phyloP scores from a whole-genome alignment of 805 yeast species.

The Wickerhamomyces strasburgensis region DNA sequence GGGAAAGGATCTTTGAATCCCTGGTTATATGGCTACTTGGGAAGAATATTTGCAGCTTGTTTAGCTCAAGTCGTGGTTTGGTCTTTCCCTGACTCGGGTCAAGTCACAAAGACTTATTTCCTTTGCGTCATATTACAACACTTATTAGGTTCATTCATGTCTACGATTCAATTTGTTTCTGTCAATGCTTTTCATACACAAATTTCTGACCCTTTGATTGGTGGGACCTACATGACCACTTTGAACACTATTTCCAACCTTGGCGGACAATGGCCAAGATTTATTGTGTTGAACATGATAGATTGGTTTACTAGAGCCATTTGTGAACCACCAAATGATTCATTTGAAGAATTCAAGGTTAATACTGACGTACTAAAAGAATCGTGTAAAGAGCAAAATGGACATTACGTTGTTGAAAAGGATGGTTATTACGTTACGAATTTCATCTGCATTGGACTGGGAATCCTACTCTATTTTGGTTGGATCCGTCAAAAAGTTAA shows the following conservation, averaged over 20 bases:
- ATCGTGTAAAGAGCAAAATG: conserved; percentile 49
- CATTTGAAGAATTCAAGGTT: conserved; percentile 3
- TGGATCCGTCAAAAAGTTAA: conserved; percentile 63
- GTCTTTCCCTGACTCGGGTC: conserved; percentile 55
- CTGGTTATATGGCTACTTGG: conserved; percentile 85
- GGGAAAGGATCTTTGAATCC: conserved; percentile 75
- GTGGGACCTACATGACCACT: conserved; percentile 98
- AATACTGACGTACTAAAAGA: conserved; percentile 37
- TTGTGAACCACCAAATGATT: conserved; percentile 41
- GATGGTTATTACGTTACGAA: conserved; percentile 90
- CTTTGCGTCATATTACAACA: conserved; percentile 76
- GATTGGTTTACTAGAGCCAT: conserved; percentile 68
- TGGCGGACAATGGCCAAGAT: conserved; percentile 97
- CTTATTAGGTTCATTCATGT: conserved; percentile 82
- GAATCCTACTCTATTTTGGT: conserved; percentile 54
- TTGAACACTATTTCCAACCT: conserved; percentile 86
- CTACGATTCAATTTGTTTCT: conserved; percentile 92
- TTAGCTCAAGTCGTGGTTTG: conserved; percentile 71
- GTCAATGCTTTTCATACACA: conserved; percentile 92
- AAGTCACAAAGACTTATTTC: conserved; percentile 52
- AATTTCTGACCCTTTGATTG: conserved; percentile 92
- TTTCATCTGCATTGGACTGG: conserved; percentile 61
- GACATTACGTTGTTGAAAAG: conserved; percentile 44
- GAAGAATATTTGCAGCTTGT: conserved; percentile 70
- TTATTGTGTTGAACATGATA: conserved; percentile 73